phyloP scores from a whole-genome alignment of 805 yeast genomes.

The Saccharomycopsis selenospora region DNA sequence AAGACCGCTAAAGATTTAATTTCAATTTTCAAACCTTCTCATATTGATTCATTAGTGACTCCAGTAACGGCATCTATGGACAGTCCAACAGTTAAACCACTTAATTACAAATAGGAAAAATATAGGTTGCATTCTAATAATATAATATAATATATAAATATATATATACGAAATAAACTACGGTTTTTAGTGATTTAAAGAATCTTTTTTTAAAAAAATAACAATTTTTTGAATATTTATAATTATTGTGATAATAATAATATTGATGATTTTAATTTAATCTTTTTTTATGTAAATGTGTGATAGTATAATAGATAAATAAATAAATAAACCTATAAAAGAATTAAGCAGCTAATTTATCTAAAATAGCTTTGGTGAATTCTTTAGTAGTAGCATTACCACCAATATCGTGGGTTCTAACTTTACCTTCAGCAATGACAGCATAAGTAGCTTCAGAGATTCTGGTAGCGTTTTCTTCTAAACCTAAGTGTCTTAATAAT shows the following conservation, averaged over 20 bases:
- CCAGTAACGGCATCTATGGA: not conserved
- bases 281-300: too few species aligned
- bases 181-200: too few species aligned
- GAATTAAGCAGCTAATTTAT: slow-evolving; percentile 38
- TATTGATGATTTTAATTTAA: too few species aligned
- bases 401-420: slow-evolving; percentile 85
- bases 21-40: slow-evolving; percentile 13
- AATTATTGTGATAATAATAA: too few species aligned
- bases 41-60: not conserved
- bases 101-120: too few species aligned
- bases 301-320: too few species aligned
- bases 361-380: slow-evolving; percentile 86
- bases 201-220: too few species aligned
- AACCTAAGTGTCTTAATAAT: slow-evolving; percentile 92
- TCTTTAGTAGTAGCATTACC: slow-evolving; percentile 86
- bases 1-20: slow-evolving; percentile 15
- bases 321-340: too few species aligned
- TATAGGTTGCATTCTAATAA: too few species aligned
- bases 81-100: not conserved
- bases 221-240: too few species aligned
- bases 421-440: slow-evolving; percentile 82
- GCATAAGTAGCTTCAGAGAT: slow-evolving; percentile 84
- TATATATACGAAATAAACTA: too few species aligned
- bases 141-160: too few species aligned
- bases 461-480: slow-evolving; percentile 75